These are phyloP conservation scores for Murraya koenigii DNA, from an alignment of 345 rosid species.

Conservation along the genomic window DNA sequence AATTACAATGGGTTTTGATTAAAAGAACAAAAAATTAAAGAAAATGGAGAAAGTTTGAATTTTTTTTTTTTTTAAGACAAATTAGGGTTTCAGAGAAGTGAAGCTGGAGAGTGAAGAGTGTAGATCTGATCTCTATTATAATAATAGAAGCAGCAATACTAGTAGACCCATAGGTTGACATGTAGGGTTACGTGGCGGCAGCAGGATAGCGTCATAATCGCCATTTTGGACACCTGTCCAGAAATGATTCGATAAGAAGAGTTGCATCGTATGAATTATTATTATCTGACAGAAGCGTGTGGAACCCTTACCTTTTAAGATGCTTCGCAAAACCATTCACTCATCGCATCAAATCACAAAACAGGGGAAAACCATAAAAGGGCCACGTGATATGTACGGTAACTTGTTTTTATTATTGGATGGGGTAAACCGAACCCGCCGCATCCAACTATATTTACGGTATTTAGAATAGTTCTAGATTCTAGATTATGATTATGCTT, in stretches of 20 bases:
- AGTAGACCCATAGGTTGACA: fast-evolving
- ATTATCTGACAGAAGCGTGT: neutral
- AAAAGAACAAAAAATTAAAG: neutral
- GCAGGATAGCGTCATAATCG: neutral
- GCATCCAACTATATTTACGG: too few species aligned
- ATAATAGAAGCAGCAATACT: too few species aligned
- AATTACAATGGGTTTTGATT: neutral
- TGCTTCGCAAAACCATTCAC: neutral
- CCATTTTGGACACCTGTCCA: neutral
- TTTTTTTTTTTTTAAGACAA: neutral
- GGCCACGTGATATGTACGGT: neutral
- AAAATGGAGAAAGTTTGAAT: neutral
- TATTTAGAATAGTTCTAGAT: too few species aligned
- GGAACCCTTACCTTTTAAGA: neutral
- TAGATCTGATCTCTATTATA: neutral
- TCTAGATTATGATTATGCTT: too few species aligned
- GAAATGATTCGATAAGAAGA: neutral
- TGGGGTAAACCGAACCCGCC: too few species aligned
- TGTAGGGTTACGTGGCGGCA: neutral
- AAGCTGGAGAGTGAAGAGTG: neutral
- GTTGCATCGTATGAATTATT: neutral
- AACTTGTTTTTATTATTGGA: neutral
- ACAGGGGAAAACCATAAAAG: neutral
- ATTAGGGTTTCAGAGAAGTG: neutral
- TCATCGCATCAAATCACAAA: neutral